A percentile compares a stretch with the other conserved stretches of the same genome.
phyloP scores from a whole-genome alignment of 2,329 filamentous ascomycete species.

The Neospermospora avenae region DNA sequence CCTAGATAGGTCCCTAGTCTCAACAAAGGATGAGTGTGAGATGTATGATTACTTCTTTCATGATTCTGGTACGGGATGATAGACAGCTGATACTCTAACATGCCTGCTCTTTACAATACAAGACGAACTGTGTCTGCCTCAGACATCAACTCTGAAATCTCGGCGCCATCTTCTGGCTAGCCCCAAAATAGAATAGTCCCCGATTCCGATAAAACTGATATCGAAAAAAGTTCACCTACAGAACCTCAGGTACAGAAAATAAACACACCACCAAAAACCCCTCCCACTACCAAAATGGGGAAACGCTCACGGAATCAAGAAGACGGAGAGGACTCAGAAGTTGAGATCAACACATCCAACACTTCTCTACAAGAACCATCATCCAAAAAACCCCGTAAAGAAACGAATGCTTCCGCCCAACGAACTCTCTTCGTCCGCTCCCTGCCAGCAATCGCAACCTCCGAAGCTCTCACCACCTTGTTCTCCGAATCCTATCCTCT shows the following conservation, averaged over 20 bases:
- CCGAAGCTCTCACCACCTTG: conserved; percentile 77
- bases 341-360: conserved; percentile 8
- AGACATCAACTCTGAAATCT: too few species aligned
- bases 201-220: neutral
- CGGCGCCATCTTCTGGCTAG: neutral
- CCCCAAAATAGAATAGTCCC: neutral
- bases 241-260: neutral
- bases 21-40: too few species aligned
- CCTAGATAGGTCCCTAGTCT: too few species aligned
- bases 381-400: conserved; percentile 55
- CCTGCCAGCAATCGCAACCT: conserved; percentile 73
- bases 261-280: neutral
- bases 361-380: conserved; percentile 33
- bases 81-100: too few species aligned
- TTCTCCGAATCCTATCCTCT: conserved; percentile 94
- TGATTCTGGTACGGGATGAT: too few species aligned
- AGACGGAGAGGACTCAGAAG: conserved; percentile 24
- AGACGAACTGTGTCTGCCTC: too few species aligned
- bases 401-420: conserved; percentile 46
- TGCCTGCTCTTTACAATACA: too few species aligned
- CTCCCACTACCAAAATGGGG: conserved; percentile 17
- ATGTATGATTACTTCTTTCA: too few species aligned
- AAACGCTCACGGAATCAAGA: conserved; percentile 31
- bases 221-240: conserved; percentile 13
- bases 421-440: conserved; percentile 88